Evolutionary conservation across 345 rosid species (phyloP).

Genomic region (Pistacia vera): DNA sequence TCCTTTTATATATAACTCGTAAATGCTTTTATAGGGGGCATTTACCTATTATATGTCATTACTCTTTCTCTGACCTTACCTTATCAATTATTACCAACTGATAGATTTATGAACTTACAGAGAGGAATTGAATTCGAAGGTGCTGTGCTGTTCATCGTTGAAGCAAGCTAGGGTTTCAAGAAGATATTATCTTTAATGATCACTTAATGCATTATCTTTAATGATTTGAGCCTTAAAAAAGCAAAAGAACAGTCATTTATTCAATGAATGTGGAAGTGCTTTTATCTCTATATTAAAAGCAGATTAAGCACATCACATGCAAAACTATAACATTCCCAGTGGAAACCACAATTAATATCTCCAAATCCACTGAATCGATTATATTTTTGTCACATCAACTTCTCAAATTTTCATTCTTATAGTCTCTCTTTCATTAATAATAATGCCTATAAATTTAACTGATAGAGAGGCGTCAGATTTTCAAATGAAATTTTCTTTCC

Average conservation of each 20-base stretch:
- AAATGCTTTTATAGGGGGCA: too few relatives aligned
- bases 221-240: neutral
- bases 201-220: neutral
- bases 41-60: too few relatives aligned
- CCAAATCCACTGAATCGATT: constrained; percentile 10
- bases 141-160: too few relatives aligned
- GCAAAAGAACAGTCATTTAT: neutral
- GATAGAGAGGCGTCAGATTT: neutral
- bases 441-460: neutral
- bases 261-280: constrained; percentile 16
- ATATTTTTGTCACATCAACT: neutral
- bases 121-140: too few relatives aligned
- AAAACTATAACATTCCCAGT: neutral
- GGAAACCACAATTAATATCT: neutral
- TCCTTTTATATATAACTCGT: too few relatives aligned
- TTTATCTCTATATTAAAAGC: neutral
- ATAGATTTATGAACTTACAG: too few relatives aligned
- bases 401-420: neutral
- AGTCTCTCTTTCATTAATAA: neutral
- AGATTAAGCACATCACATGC: constrained; percentile 9
- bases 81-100: too few relatives aligned
- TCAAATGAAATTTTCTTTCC: neutral
- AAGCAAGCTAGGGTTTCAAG: too few relatives aligned
- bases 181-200: too few relatives aligned
- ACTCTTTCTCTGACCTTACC: too few relatives aligned